Conservation (phyloP, 2,329 filamentous ascomycete species). For the Mycocentrospora acerina region DNA sequence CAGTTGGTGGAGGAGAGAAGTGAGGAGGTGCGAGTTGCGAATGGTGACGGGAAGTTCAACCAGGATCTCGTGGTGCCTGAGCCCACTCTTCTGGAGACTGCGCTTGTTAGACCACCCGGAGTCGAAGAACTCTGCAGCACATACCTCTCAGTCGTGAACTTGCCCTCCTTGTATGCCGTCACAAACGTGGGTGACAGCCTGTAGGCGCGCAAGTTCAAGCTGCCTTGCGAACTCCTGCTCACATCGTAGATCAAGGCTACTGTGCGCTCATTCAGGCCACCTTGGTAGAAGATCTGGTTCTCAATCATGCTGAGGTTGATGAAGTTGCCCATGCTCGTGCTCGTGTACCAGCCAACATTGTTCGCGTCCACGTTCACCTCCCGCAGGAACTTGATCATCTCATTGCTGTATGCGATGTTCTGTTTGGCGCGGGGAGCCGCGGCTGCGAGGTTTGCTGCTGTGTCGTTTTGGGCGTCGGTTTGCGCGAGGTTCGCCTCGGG, state of each 20-base stretch:
- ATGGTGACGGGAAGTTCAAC: slow-evolving; percentile 85
- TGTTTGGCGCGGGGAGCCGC: slow-evolving; percentile 90
- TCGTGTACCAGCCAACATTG: slow-evolving; percentile 98
- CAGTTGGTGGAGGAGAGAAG: slow-evolving; percentile 90
- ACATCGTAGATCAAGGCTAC: slow-evolving; percentile 93
- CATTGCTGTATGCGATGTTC: slow-evolving; percentile 83
- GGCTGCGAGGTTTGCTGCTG: slow-evolving; percentile 64
- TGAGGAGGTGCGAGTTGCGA: slow-evolving; percentile 97
- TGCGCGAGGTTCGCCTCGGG: slow-evolving; percentile 74
- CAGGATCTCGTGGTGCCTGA: slow-evolving; percentile 92
- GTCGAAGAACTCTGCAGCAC: slow-evolving; percentile 28
- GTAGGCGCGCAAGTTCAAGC: slow-evolving; percentile 87
- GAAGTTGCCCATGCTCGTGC: slow-evolving; percentile 98
- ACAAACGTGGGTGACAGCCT: slow-evolving; percentile 86
- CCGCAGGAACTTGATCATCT: slow-evolving; percentile 95
- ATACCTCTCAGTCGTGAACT: slow-evolving; percentile 95
- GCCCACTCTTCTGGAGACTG: slow-evolving; percentile 90
- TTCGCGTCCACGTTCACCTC: slow-evolving; percentile 99
- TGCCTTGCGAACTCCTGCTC: slow-evolving; percentile 89
- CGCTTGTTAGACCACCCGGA: slow-evolving; percentile 12
- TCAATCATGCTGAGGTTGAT: slow-evolving; percentile 93
- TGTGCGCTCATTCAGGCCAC: slow-evolving; percentile 80
- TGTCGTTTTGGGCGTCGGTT: slow-evolving; percentile 45
- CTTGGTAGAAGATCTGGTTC: slow-evolving; percentile 98
- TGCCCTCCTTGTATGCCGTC: slow-evolving; percentile 90